phyloP scores from a whole-genome alignment of 345 rosid species.

The Euclidium syriacum region DNA sequence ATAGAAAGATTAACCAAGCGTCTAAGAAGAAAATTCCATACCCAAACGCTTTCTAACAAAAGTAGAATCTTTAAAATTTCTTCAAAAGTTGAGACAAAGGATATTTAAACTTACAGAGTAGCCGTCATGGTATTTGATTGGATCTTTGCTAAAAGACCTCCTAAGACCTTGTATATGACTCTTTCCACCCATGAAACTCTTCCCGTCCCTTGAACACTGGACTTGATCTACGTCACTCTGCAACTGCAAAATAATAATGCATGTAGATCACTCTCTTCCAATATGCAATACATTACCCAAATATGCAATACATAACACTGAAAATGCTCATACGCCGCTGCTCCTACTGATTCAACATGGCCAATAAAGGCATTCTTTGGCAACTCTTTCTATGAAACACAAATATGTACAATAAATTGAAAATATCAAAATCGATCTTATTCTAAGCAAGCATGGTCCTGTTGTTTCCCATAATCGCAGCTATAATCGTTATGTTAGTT shows the following conservation, averaged over 20 bases:
- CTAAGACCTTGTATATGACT: conserved; percentile 45
- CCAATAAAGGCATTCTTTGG: neutral
- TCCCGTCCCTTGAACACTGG: conserved; percentile 32
- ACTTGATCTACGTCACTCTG: conserved; percentile 71
- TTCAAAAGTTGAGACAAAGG: neutral
- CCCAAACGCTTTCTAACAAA: neutral
- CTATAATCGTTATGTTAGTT: neutral
- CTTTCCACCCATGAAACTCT: conserved; percentile 35
- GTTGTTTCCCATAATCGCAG: conserved; percentile 2
- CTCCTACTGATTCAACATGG: neutral
- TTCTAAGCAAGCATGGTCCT: neutral
- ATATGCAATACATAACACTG: neutral
- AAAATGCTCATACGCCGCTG: neutral
- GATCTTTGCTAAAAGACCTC: conserved; percentile 71
- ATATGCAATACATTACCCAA: neutral
- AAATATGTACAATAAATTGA: neutral
- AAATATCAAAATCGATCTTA: neutral
- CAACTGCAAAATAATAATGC: conserved; percentile 2
- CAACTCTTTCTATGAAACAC: neutral
- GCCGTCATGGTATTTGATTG: conserved; percentile 65
- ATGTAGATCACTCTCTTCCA: neutral
- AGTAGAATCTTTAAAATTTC: neutral
- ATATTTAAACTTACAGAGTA: conserved; percentile 64
- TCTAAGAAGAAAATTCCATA: neutral
- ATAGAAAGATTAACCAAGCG: neutral